Evolutionary conservation across 108 stramenopile genomes (phyloP).

Genomic region (Nitzschia sp.): DNA sequence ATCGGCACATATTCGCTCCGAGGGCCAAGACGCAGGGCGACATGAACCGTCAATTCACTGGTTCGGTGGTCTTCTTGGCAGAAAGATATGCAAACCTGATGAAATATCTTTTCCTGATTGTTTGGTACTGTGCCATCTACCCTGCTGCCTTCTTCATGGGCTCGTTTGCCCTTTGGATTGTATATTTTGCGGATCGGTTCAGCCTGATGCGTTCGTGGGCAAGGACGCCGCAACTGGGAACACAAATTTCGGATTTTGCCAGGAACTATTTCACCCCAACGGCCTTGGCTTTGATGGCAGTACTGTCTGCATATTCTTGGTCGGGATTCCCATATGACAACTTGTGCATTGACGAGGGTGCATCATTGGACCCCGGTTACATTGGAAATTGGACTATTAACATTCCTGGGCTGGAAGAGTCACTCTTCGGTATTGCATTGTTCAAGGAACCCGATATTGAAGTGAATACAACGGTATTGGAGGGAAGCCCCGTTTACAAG

Average conservation of each 20-base stretch:
- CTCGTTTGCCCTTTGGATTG: constrained; percentile 63
- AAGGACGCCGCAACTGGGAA: constrained; percentile 63
- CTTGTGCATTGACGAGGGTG: constrained; percentile 41
- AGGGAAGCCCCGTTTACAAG: not conserved
- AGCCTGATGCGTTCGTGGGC: constrained; percentile 75
- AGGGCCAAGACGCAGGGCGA: constrained; percentile 72
- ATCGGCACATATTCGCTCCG: constrained; percentile 77
- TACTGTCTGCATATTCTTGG: constrained; percentile 77
- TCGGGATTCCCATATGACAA: constrained; percentile 85
- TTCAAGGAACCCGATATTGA: not conserved
- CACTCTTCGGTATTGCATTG: not conserved
- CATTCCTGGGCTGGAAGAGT: not conserved
- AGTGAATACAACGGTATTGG: not conserved
- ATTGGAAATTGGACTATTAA: not conserved
- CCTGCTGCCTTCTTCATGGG: constrained; percentile 75
- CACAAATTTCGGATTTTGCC: constrained; percentile 65
- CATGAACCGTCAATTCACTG: constrained; percentile 78
- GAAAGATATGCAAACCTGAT: constrained; percentile 72
- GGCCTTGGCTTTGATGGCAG: constrained; percentile 63
- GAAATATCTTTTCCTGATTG: constrained; percentile 61
- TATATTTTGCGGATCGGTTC: constrained; percentile 74
- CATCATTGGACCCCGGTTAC: not conserved
- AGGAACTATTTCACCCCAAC: constrained; percentile 68
- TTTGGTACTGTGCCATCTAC: constrained; percentile 81
- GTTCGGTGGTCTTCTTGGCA: constrained; percentile 70